Conservation (phyloP, 2,329 filamentous ascomycete species). For the Ceratocystis eucalypticola region DNA sequence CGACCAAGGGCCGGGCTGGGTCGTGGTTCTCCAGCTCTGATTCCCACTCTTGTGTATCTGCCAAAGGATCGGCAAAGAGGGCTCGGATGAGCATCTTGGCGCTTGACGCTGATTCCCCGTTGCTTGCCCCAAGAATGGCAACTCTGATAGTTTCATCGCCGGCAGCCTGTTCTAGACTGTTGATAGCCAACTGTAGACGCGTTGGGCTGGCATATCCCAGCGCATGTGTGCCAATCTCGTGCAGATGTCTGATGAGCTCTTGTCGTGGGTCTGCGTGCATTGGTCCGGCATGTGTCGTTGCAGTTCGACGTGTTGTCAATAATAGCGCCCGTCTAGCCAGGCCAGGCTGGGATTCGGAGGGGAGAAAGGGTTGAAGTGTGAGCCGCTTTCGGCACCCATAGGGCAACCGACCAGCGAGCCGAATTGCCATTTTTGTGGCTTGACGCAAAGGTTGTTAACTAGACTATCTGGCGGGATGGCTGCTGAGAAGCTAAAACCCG, state of each 20-base stretch:
- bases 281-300: constrained; percentile 22
- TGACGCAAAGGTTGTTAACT: background rate
- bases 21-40: constrained; percentile 41
- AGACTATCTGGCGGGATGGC: background rate
- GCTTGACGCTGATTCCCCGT: constrained; percentile 29
- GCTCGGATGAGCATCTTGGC: constrained; percentile 55
- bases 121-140: constrained; percentile 39
- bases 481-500: background rate
- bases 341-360: background rate
- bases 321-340: background rate
- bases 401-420: constrained; percentile 8
- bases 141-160: constrained; percentile 46
- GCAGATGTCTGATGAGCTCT: constrained; percentile 46
- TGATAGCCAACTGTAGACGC: constrained; percentile 55
- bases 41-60: constrained; percentile 53
- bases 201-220: constrained; percentile 53
- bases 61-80: constrained; percentile 56
- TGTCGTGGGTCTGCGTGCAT: constrained; percentile 28
- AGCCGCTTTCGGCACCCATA: constrained; percentile 9
- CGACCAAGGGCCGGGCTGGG: constrained; percentile 44
- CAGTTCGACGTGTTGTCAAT: background rate
- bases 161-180: constrained; percentile 44
- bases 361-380: background rate
- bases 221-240: constrained; percentile 47
- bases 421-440: constrained; percentile 9